Evolutionary conservation across 1,284 basidiomycete genomes (phyloP), one percentile per base, ranked within the genome.

Genomic region (Megacollybia platyphylla): DNA sequence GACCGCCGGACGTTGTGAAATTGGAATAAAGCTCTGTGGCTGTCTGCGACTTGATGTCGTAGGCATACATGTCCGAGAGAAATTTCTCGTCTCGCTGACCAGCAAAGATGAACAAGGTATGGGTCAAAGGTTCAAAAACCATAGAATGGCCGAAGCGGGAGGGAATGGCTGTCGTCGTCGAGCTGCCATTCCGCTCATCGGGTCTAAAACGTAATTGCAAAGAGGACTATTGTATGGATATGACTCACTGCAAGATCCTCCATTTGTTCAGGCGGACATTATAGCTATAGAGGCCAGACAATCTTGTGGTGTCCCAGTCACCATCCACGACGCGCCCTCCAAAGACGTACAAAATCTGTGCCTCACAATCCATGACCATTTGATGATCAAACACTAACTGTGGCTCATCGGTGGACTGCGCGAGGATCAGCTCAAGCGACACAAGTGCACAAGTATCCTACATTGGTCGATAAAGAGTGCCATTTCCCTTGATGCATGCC

Each of bases 361-460:
- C 62, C 11, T 83, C 78, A 20, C 70, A 69, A 52, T 89, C 86
- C 48, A 89, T 74, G 31, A 68, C 76, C 74, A 90, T 83, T 54
- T 87, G 82, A 53, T 88, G 87, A 55, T 89, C 87, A 51, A 79
- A 86, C 41, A 88, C 64, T 29, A 88, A 63, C 1, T 79, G 77
- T 4, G 87, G 87, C 0, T 85, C 85, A 7, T 78, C 77, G 5
- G 71, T 67, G 2, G 63, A 55, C 81, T 84, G 46, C 29, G 8
- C 13, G 43, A 36, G 2, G 20, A 24, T 40, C 26, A 13, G 79
- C 31, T 11, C 11, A 34, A 34, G 15, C 31, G 15, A 34, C 31
- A 4, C 7, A 6, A 34, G 15, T 15, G 15, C 10, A 11, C 4
- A 34, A 34, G 15, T 34, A 2, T 11, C 31, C 15, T 34, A 15